Evolutionary conservation across 768 basidiomycete genomes (phyloP), one percentile per base, ranked within the genome.

Genomic region (Psilocybe subaeruginosa): DNA sequence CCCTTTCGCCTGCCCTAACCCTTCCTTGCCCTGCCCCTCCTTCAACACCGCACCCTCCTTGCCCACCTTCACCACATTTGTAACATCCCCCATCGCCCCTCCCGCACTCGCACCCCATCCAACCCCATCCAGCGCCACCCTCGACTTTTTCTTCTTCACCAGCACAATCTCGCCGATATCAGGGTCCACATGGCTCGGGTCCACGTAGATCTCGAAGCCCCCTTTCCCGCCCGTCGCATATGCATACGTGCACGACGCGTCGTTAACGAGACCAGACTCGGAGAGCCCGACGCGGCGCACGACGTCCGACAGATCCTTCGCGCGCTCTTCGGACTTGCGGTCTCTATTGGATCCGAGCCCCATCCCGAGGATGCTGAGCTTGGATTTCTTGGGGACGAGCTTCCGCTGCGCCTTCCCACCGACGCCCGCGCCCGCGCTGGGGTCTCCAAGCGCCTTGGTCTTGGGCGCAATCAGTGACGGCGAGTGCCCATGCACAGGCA

Each of bases 341-440:
- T 59, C 45, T 9, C 37, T 33, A 12, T 17, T 39, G 16, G 35
- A 56, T 48, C 56, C 58, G 17, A 52, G 54, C 27, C 71, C 73
- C 23, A 73, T 68, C 35, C 72, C 23, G 23, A 81, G 74, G 33
- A 82, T 68, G 47, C 74, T 67, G 27, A 91, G 80, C 67, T 86
- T 91, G 1, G 85, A 87, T 69, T 90, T 91, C 76, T 90, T 92
- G 14, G 88, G 90, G 8, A 90, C 86, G 60, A 92, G 82, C 19
- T 82, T 23, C 23, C 23, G 23, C 23, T 23, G 23, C 23, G 23
- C 23, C 2, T 23, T 23, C 12, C 49, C 59, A 78, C 82, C 27
- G 68, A 65, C 64, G 17, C 72, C 67, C 8, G 37, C 37, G 8
- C 37, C 37, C 37, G 2, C 37, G 37, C 37, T 14, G 37, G 8